A percentile compares a stretch with the other conserved stretches of the same genome.
Evolutionary conservation across 164 flowering plant genomes (phyloP).

Genomic region (Paratinospora sagittata): DNA sequence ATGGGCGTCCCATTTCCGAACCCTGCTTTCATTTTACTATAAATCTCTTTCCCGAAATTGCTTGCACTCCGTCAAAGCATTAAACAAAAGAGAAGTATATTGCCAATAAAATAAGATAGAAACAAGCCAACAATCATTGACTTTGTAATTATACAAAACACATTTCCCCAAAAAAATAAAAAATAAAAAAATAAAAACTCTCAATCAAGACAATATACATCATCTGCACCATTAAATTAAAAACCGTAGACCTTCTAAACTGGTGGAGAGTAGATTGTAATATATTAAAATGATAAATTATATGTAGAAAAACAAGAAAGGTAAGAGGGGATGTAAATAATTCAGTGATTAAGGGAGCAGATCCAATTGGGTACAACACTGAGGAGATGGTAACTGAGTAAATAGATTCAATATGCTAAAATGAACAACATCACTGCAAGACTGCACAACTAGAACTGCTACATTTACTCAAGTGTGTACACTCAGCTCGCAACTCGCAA

Average conservation of each 20-base stretch:
- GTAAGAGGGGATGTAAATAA: background rate
- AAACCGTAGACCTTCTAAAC: too few species aligned
- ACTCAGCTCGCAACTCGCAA: background rate
- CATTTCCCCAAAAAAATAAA: too few species aligned
- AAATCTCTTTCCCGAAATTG: too few species aligned
- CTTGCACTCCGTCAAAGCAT: background rate
- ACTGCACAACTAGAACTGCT: background rate
- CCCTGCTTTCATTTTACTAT: too few species aligned
- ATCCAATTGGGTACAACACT: background rate
- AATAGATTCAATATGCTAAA: background rate
- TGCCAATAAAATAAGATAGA: background rate
- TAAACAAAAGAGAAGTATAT: background rate
- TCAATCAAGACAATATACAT: too few species aligned
- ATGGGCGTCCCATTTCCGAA: too few species aligned
- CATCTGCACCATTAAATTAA: too few species aligned
- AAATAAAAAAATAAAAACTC: too few species aligned
- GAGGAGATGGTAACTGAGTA: background rate
- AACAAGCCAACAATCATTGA: background rate
- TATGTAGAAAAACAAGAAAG: background rate
- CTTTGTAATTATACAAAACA: background rate
- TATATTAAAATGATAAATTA: background rate
- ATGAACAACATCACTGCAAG: background rate
- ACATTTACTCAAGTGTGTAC: conserved; percentile 2
- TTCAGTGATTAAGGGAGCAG: background rate
- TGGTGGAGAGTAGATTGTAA: background rate